phyloP scores from a whole-genome alignment of 2,329 filamentous ascomycete species.

The Mariannaea elegans region DNA sequence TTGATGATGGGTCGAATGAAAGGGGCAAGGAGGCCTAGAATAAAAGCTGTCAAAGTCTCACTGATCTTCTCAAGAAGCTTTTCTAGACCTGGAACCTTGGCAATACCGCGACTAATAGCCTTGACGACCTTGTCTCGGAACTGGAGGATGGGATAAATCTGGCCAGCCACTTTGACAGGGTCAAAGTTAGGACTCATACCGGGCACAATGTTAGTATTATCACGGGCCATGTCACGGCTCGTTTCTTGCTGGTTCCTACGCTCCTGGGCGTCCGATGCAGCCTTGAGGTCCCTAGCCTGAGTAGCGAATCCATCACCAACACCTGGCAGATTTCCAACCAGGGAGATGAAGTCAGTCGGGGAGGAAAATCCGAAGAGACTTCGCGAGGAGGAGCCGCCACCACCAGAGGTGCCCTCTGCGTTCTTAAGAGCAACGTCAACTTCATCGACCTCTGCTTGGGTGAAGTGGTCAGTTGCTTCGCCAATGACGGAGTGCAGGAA shows the following conservation, averaged over 20 bases:
- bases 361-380: conserved; percentile 53
- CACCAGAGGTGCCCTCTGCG: conserved; percentile 62
- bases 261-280: conserved; percentile 69
- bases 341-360: conserved; percentile 70
- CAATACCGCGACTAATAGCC: conserved; percentile 82
- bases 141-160: conserved; percentile 94
- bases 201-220: conserved; percentile 69
- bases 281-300: conserved; percentile 71
- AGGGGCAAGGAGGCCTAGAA: conserved; percentile 88
- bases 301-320: conserved; percentile 71
- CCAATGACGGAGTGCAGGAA: conserved; percentile 82
- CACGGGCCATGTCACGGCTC: conserved; percentile 48
- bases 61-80: conserved; percentile 92
- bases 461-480: conserved; percentile 85
- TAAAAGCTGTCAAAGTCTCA: conserved; percentile 90
- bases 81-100: conserved; percentile 92
- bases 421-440: conserved; percentile 78
- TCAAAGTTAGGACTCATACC: conserved; percentile 83
- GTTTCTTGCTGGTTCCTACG: conserved; percentile 58
- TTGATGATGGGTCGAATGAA: conserved; percentile 93
- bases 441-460: conserved; percentile 85
- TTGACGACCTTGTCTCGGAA: conserved; percentile 96
- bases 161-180: conserved; percentile 75
- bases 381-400: conserved; percentile 49
- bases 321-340: conserved; percentile 79